Evolutionary conservation across 2,329 filamentous ascomycete species (phyloP).

Genomic region (Zarea fungicola): DNA sequence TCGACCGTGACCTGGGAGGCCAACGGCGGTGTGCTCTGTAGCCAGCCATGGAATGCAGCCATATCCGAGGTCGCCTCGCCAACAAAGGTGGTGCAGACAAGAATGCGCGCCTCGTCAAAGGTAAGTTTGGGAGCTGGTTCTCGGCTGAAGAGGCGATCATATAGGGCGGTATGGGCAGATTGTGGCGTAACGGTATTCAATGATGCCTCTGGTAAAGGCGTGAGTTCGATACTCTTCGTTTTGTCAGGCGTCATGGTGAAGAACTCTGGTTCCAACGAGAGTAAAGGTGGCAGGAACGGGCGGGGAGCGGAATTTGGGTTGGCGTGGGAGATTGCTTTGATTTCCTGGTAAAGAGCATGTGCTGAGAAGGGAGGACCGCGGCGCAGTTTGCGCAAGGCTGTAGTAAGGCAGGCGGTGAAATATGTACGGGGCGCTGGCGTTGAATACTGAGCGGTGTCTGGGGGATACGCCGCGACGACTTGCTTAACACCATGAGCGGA

Average conservation of each 20-base stretch:
- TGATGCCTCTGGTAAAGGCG: conserved; percentile 33
- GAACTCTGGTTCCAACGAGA: conserved; percentile 28
- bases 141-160: conserved; percentile 38
- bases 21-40: conserved; percentile 53
- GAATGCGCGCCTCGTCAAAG: conserved; percentile 58
- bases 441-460: conserved; percentile 29
- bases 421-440: conserved; percentile 41
- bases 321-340: conserved; percentile 37
- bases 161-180: background rate
- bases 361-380: conserved; percentile 48
- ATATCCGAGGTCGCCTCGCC: conserved; percentile 61
- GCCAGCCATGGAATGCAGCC: conserved; percentile 61
- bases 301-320: conserved; percentile 36
- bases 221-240: conserved; percentile 47
- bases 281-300: conserved; percentile 20
- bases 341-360: conserved; percentile 53
- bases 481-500: conserved; percentile 56
- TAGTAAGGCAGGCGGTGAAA: conserved; percentile 53
- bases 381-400: conserved; percentile 50
- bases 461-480: conserved; percentile 52
- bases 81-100: conserved; percentile 63
- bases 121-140: conserved; percentile 48
- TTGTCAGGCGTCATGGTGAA: conserved; percentile 53
- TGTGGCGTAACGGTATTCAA: background rate
- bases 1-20: conserved; percentile 58